Base-by-base conservation (phyloP, 352 stramenopile genomes). In the Phytopythium aichiense region DNA sequence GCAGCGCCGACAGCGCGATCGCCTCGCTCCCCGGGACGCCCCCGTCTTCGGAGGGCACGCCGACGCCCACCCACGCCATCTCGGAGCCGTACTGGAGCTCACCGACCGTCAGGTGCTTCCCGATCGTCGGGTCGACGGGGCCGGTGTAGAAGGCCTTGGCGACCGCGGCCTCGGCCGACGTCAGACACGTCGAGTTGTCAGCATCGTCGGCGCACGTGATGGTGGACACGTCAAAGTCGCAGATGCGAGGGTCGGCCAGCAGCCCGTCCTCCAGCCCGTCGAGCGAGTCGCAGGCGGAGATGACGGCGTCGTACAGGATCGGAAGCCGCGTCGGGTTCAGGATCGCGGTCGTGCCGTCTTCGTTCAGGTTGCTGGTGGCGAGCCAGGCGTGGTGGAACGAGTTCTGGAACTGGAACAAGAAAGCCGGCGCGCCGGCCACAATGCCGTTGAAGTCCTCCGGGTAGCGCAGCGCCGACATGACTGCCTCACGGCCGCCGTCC, bases 321-420 rank as follows among this genome's bases (percentile, higher is more conserved):
- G 68, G 63, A n/a, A 67, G 43, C 4, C 71, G 71, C 16, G 68
- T 58, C 37, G 65, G 33, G n/a, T 72, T 56, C 13, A 82, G 20
- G 9, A 76, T 60, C 16, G 62, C 61, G 30, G 28, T 5, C 28
- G 73, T 66, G 12, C 61, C 66, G 12, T 72, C 58, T n/a, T 38
- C 56, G 45, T 69, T 61, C 11, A 65, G 69, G 66, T 79, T 82
- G 52, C 64, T 73, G 37, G 49, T 49, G 3, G 69, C 62, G 9
- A 79, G 66, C 72, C 72, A 79, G 1, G 60, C 72, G 59, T 79
- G 72, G 64, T 79, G 72, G 45, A 79, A 66, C 31, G 61, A 71
- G 61, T 79, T 79, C 64, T 77, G 72, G 48, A 79, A 74, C 30
- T 62, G 63, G 66, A 79, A 79, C 22, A 76, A 31, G 66, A 79